Conservation (phyloP, 768 basidiomycete species). For the Neoboletus brunneissimus region DNA sequence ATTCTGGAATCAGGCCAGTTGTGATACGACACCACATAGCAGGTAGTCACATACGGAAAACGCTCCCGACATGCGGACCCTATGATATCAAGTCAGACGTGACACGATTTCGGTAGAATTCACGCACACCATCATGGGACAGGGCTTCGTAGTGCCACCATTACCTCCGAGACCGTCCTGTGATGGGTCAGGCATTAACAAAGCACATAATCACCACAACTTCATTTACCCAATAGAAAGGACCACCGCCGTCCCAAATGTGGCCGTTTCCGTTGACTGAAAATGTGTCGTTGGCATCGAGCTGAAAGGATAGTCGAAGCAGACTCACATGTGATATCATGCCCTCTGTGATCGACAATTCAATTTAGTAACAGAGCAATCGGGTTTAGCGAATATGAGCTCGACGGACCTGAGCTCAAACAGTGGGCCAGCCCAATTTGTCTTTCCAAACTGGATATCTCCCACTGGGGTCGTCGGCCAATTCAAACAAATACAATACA, state of each 20-base stretch:
- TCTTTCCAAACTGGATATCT: slow-evolving; percentile 53
- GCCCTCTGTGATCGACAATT: slow-evolving; percentile 36
- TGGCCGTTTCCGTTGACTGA: slow-evolving; percentile 41
- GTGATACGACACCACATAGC: not conserved
- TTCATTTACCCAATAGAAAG: slow-evolving; percentile 41
- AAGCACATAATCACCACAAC: not conserved
- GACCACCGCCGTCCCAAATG: slow-evolving; percentile 41
- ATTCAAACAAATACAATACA: not conserved
- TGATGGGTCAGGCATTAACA: not conserved
- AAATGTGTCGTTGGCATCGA: slow-evolving; percentile 19
- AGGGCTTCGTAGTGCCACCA: slow-evolving; percentile 19
- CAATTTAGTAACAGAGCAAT: not conserved
- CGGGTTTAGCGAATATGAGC: not conserved
- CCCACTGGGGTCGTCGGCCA: slow-evolving; percentile 41
- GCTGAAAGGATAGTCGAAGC: not conserved
- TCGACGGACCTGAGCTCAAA: slow-evolving; percentile 46
- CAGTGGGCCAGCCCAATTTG: slow-evolving; percentile 52
- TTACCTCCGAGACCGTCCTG: slow-evolving; percentile 28
- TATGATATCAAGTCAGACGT: slow-evolving; percentile 9
- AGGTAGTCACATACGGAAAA: slow-evolving; percentile 28
- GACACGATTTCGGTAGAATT: not conserved
- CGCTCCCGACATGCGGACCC: slow-evolving; percentile 41
- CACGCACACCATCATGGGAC: slow-evolving; percentile 41
- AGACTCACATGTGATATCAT: slow-evolving; percentile 45
- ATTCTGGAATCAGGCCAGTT: slow-evolving; percentile 20